phyloP scores from a whole-genome alignment of 2,329 filamentous ascomycete species.

The Aspergillus clavatus region DNA sequence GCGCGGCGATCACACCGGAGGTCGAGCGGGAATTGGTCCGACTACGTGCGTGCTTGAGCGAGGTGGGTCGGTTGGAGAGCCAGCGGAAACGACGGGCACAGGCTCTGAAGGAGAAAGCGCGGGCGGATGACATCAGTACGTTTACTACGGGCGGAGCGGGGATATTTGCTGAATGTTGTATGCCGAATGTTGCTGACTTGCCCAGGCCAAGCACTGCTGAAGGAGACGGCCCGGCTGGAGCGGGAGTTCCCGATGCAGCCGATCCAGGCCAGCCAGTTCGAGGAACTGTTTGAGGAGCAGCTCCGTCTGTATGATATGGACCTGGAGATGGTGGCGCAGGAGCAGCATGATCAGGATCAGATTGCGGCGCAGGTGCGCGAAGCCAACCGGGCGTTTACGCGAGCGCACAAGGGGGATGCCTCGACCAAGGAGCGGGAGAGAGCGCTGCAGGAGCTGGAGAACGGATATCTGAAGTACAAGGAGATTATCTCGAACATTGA shows the following conservation, averaged over 20 bases:
- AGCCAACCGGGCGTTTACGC: slow-evolving; percentile 72
- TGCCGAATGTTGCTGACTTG: neutral
- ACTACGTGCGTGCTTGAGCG: slow-evolving; percentile 75
- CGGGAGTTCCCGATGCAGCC: slow-evolving; percentile 78
- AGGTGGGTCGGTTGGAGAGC: slow-evolving; percentile 77
- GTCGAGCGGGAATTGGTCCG: slow-evolving; percentile 74
- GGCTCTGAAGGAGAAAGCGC: slow-evolving; percentile 69
- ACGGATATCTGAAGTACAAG: slow-evolving; percentile 92
- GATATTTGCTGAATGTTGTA: neutral
- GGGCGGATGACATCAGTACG: slow-evolving; percentile 77
- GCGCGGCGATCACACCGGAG: slow-evolving; percentile 71
- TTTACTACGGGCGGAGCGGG: slow-evolving; percentile 8
- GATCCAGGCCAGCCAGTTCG: slow-evolving; percentile 85
- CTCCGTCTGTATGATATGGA: slow-evolving; percentile 79
- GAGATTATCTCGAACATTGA: slow-evolving; percentile 91
- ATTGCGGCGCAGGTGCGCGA: slow-evolving; percentile 65
- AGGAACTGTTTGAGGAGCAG: slow-evolving; percentile 79
- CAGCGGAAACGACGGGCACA: slow-evolving; percentile 75
- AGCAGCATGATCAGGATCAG: slow-evolving; percentile 70
- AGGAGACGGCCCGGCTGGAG: slow-evolving; percentile 79
- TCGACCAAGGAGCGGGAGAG: slow-evolving; percentile 72
- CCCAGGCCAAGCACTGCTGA: slow-evolving; percentile 61
- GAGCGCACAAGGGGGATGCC: slow-evolving; percentile 63
- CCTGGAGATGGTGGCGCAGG: slow-evolving; percentile 63
- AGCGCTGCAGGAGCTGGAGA: slow-evolving; percentile 81